A percentile compares a stretch with the other conserved stretches of the same genome.
phyloP scores from a whole-genome alignment of 2,329 filamentous ascomycete genomes.

The Claviceps sorghi region DNA sequence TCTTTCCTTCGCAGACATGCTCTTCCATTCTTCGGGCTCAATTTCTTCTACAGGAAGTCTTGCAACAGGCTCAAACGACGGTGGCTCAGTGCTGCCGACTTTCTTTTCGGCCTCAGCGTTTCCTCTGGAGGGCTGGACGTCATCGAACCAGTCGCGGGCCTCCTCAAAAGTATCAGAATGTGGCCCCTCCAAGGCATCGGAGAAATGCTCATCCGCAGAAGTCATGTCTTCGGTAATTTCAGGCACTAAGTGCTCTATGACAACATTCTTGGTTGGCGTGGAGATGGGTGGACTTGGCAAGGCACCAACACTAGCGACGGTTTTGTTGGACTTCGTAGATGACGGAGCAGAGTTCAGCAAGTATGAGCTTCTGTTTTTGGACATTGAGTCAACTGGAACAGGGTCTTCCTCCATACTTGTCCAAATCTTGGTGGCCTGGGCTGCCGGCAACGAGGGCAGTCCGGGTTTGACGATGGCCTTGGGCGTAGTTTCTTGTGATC shows the following conservation, averaged over 20 bases:
- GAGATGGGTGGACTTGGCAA: conserved; percentile 12
- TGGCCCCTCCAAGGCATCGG: conserved; percentile 18
- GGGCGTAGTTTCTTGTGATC: conserved; percentile 54
- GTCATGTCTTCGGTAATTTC: conserved; percentile 17
- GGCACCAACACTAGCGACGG: conserved; percentile 10
- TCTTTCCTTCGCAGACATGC: conserved; percentile 9
- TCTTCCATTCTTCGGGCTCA: conserved; percentile 8
- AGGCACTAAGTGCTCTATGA: conserved; percentile 6
- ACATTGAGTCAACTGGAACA: conserved; percentile 24
- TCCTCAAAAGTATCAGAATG: conserved; percentile 12
- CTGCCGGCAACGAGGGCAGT: conserved; percentile 12
- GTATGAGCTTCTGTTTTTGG: conserved; percentile 29
- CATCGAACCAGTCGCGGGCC: conserved; percentile 6
- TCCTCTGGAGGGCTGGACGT: conserved; percentile 1
- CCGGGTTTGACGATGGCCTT: conserved; percentile 35
- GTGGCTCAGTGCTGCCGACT: conserved; percentile 6
- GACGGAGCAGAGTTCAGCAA: conserved; percentile 25
- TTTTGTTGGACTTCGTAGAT: conserved; percentile 15
- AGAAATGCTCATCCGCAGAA: conserved; percentile 22
- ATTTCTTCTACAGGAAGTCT: conserved; percentile 4
- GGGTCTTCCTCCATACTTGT: conserved; percentile 19
- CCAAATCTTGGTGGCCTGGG: conserved; percentile 2
- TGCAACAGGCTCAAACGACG: conserved; percentile 1
- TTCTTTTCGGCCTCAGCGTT: not conserved
- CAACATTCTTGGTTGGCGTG: conserved; percentile 13